Evolutionary conservation across 2,329 filamentous ascomycete genomes (phyloP), one percentile per base, ranked within the genome.

Genomic region (Elsinoe perseae): DNA sequence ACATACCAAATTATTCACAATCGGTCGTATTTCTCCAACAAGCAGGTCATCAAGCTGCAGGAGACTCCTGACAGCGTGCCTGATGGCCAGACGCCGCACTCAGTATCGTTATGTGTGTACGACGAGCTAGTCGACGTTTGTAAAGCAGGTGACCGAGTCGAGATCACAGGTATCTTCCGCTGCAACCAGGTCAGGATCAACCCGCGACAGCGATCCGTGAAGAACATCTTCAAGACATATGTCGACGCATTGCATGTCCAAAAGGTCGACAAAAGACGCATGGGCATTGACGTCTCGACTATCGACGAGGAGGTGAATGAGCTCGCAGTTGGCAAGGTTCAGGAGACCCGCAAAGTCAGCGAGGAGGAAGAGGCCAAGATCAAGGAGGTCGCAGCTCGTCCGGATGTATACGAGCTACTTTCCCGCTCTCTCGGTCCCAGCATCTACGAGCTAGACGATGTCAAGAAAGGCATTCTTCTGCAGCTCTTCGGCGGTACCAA

Each of bases 1-100:
- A 95, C 92, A 1, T 97, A 98, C 92, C 89, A 96, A 68, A 95
- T 98, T 63, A 81, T 97, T 18, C 93, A 98, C 76, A 98, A 98
- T 72, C 85, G 93, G 59, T 97, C 90, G 63, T 81, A 82, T 7
- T 98, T 98, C 66, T 86, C 91, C 56, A 93, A 98, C 70, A 98
- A 98, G 76, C 93, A 98, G 70, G 89, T 98, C 58, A 95, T 98
- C 74, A 98, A 98, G 71, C 78, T 98, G 38, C 93, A 98, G 72
- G 93, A 98, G 72, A 98, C 93, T 0, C 93, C 93, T 0, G 93
- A 98, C 70, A 89, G 84, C 34, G 87, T 98, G 16, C 93, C 93
- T 50, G 87, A 95, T 62, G 93, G 93, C 16, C 93, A 98, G 73
- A 98, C 93, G 18, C 93, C 93, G 12, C 93, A 98, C 72, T 95